phyloP scores from a whole-genome alignment of 108 stramenopile species.

The Cyclotella sp. region DNA sequence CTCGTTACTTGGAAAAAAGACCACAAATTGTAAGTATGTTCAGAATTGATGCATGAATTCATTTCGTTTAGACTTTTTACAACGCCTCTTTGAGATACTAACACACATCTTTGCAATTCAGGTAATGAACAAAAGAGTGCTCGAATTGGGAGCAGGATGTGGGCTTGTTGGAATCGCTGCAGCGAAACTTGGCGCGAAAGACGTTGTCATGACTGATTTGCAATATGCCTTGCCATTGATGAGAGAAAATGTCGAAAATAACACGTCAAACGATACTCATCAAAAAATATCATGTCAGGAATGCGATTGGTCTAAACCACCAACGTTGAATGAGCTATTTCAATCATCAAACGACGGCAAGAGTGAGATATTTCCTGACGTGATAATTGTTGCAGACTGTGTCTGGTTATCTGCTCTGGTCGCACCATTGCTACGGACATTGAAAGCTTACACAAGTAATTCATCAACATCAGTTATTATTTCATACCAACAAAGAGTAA shows the following conservation, averaged over 20 bases:
- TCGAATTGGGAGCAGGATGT: constrained; percentile 77
- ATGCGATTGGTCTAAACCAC: constrained; percentile 65
- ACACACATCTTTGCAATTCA: not conserved
- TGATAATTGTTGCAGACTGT: constrained; percentile 73
- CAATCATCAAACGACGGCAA: not conserved
- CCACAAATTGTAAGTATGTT: constrained; percentile 24
- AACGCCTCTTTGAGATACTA: no score
- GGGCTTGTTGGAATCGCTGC: constrained; percentile 72
- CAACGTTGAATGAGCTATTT: constrained; percentile 34
- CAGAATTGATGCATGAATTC: no score
- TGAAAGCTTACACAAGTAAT: constrained; percentile 33
- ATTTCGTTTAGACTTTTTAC: no score
- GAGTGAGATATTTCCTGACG: constrained; percentile 33
- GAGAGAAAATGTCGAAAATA: constrained; percentile 50
- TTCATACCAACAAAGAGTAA: constrained; percentile 61
- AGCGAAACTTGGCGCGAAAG: constrained; percentile 50
- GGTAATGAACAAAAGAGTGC: constrained; percentile 50
- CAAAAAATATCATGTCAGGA: constrained; percentile 48
- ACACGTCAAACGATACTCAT: constrained; percentile 6
- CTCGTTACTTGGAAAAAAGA: constrained; percentile 38
- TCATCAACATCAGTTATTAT: constrained; percentile 50
- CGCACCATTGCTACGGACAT: constrained; percentile 58
- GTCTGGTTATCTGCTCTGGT: constrained; percentile 73
- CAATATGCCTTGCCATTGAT: constrained; percentile 62
- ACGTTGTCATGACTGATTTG: constrained; percentile 76